phyloP scores from a whole-genome alignment of 129 eudicot species.

The Tagetes patula region DNA sequence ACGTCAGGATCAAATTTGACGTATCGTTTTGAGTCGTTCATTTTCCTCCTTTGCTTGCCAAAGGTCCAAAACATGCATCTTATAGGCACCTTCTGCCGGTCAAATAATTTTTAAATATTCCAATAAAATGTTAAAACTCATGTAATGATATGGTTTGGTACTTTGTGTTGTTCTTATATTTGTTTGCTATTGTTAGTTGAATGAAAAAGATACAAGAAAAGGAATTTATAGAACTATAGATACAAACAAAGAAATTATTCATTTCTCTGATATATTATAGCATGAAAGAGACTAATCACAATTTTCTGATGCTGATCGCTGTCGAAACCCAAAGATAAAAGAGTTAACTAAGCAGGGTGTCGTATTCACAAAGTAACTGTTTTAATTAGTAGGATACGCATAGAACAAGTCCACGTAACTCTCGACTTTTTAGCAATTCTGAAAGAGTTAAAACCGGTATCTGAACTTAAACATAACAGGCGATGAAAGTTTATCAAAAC shows the following conservation, averaged over 20 bases:
- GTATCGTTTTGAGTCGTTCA: slow-evolving; percentile 34
- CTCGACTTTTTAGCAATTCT: no score
- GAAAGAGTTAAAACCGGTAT: no score
- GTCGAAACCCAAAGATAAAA: no score
- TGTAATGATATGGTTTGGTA: not conserved
- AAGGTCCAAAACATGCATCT: slow-evolving; percentile 6
- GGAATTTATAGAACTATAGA: slow-evolving; percentile 26
- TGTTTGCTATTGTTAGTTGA: slow-evolving; percentile 21
- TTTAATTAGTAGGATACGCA: no score
- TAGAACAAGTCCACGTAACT: no score
- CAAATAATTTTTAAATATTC: no score
- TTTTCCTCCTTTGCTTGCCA: not conserved
- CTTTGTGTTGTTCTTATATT: slow-evolving; percentile 22
- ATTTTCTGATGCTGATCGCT: no score
- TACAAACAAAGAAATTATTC: slow-evolving; percentile 21
- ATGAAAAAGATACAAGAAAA: slow-evolving; percentile 22
- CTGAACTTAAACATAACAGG: no score
- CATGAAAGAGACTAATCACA: not conserved
- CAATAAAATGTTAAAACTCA: not conserved
- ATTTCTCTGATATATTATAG: not conserved
- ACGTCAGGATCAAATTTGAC: slow-evolving; percentile 38
- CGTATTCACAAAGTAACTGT: no score
- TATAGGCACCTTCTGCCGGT: slow-evolving; percentile 2
- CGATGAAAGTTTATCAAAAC: no score
- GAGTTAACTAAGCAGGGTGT: no score